phyloP scores from a whole-genome alignment of 805 yeast species.

The Schizosaccharomyces osmophilus region DNA sequence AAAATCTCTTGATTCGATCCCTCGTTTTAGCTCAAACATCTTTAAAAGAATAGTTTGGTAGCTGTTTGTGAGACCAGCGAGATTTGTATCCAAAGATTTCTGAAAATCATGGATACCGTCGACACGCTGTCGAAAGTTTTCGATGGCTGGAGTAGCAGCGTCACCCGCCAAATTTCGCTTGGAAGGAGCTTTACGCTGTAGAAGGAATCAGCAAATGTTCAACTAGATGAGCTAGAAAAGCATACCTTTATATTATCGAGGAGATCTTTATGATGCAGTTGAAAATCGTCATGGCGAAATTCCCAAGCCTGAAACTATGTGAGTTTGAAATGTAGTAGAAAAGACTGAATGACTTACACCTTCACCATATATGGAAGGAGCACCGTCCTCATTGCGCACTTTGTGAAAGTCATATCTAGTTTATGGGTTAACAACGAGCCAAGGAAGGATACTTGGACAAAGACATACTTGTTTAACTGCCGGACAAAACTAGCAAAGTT shows the following conservation, averaged over 20 bases:
- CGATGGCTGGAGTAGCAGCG: conserved; percentile 5
- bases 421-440: neutral
- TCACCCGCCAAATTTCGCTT: conserved; percentile 6
- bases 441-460: neutral
- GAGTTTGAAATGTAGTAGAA: neutral
- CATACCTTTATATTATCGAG: conserved; percentile 52
- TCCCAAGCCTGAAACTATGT: conserved; percentile 45
- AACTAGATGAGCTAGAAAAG: neutral
- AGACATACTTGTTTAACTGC: conserved; percentile 51
- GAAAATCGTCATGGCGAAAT: conserved; percentile 75
- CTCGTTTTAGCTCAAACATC: neutral
- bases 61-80: neutral
- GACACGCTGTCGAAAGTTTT: conserved; percentile 7
- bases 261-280: conserved; percentile 47
- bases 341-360: conserved; percentile 9
- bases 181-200: conserved; percentile 10
- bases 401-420: conserved; percentile 70
- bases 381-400: conserved; percentile 52
- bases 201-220: neutral
- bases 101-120: conserved; percentile 6
- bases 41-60: neutral
- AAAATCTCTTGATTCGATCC: neutral
- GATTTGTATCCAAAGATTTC: neutral
- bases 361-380: conserved; percentile 34
- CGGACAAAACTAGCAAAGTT: conserved; percentile 89